phyloP scores from a whole-genome alignment of 1,284 basidiomycete genomes.

The Ustilago tritici region DNA sequence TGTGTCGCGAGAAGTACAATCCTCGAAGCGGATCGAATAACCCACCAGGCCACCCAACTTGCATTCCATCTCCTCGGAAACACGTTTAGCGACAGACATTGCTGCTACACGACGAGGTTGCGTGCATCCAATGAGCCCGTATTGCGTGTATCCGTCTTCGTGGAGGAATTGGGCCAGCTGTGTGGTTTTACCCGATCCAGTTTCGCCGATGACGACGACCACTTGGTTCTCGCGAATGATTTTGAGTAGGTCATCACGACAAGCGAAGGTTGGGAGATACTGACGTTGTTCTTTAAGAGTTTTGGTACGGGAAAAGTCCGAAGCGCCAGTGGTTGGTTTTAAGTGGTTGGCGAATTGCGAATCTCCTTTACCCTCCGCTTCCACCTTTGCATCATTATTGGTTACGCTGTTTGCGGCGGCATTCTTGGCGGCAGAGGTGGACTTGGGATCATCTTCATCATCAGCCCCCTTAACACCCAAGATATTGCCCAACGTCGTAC shows the following conservation, averaged over 20 bases:
- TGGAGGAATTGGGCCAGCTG: slow-evolving; percentile 91
- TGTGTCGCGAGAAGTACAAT: slow-evolving; percentile 90
- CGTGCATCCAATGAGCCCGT: slow-evolving; percentile 92
- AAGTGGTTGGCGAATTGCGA: slow-evolving; percentile 95
- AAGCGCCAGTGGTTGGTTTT: slow-evolving; percentile 77
- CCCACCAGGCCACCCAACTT: slow-evolving; percentile 89
- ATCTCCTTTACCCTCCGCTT: slow-evolving; percentile 87
- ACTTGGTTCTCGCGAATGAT: slow-evolving; percentile 94
- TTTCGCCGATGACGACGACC: slow-evolving; percentile 92
- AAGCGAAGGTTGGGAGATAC: slow-evolving; percentile 97
- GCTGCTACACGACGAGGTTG: slow-evolving; percentile 97
- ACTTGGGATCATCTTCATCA: slow-evolving; percentile 66
- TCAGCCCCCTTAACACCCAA: slow-evolving; percentile 97
- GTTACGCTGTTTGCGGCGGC: not conserved
- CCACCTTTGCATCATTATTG: slow-evolving; percentile 47
- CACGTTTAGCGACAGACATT: slow-evolving; percentile 98
- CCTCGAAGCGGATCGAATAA: slow-evolving; percentile 97
- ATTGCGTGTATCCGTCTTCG: slow-evolving; percentile 91
- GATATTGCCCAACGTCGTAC: slow-evolving; percentile 93
- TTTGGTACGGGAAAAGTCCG: slow-evolving; percentile 82
- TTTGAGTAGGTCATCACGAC: slow-evolving; percentile 90
- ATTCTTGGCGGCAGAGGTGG: slow-evolving; percentile 1
- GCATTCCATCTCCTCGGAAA: slow-evolving; percentile 87
- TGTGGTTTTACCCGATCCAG: slow-evolving; percentile 94
- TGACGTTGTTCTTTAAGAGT: slow-evolving; percentile 95